Base-by-base conservation (phyloP, 1,284 basidiomycete genomes). In the Cystobasidiaceae sp. region DNA sequence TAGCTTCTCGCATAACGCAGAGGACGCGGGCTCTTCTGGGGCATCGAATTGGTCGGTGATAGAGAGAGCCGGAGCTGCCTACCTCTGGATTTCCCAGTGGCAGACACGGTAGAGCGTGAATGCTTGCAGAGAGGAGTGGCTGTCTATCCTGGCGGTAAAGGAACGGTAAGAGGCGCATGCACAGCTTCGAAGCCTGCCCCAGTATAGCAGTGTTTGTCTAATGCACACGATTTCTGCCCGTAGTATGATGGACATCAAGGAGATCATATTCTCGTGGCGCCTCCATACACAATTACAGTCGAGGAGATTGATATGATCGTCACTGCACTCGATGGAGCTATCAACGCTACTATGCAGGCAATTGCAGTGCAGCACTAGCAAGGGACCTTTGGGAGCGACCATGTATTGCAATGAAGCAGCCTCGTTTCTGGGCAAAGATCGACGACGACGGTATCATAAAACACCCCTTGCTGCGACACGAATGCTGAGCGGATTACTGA, bases 21-120 rank as follows among this genome's bases (percentile, higher is more conserved):
- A 46, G 88, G 90, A 19, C 83, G 83, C 25, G 90, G 90, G 11
- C 82, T 84, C 30, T 90, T 91, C 79, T 90, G 86, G 84, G 87
- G 80, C 13, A 78, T 92, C 66, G 90, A 93, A 75, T 89, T 90
- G 70, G 77, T 76, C 23, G 33, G 27, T 25, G 67, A 74, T 57
- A 69, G 68, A 37, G n/a, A 39, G 6, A 71, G 66, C 17, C 74
- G 74, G 57, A 6, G 46, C 43, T 70, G 71, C 1, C 74, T 74
- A 57, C 54, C 73, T 9, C n/a, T 56, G 17, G 54, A 43, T 7
- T 55, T 72, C 4, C 68, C 69, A 4, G 25, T 72, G 23, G 67
- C 74, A 3, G 50, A 67, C 9, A 44, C 67, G 19, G 33, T 76
- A 9, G 69, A 68, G 27, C 68, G 69, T n/a, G 72, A 66, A 3